A percentile compares a stretch with the other conserved stretches of the same genome.
Evolutionary conservation across 305 asterid genomes (phyloP).

Genomic region (Rubia tinctorum): DNA sequence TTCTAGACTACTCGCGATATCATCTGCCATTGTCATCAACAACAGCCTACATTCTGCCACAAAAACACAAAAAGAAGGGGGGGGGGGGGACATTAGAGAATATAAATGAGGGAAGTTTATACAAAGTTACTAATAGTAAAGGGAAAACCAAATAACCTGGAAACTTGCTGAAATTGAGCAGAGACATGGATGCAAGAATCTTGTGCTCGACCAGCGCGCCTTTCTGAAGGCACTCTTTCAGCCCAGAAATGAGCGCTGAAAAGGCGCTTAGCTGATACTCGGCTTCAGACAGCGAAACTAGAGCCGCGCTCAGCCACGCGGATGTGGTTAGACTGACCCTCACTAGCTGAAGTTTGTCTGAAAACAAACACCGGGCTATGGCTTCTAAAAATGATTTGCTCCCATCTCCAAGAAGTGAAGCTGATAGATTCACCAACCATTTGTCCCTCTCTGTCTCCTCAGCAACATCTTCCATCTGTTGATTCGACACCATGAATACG

Average conservation of each 20-base stretch:
- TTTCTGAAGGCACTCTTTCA: slow-evolving; percentile 42
- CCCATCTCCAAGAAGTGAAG: slow-evolving; percentile 58
- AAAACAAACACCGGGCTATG: slow-evolving; percentile 51
- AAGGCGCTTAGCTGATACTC: slow-evolving; percentile 49
- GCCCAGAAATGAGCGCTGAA: slow-evolving; percentile 46
- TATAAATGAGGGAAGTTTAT: background rate
- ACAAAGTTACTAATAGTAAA: no score
- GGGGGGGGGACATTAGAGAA: background rate
- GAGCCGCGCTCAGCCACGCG: slow-evolving; percentile 72
- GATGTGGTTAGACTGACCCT: slow-evolving; percentile 63
- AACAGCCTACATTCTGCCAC: slow-evolving; percentile 52
- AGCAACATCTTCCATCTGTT: slow-evolving; percentile 33
- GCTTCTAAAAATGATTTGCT: slow-evolving; percentile 53
- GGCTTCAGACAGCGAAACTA: slow-evolving; percentile 38
- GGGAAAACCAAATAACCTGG: slow-evolving; percentile 41
- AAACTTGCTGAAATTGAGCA: slow-evolving; percentile 54
- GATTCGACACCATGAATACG: slow-evolving; percentile 11
- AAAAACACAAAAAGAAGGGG: background rate
- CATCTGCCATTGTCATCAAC: slow-evolving; percentile 48
- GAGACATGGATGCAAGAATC: slow-evolving; percentile 63
- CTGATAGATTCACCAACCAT: slow-evolving; percentile 55
- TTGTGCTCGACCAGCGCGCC: slow-evolving; percentile 62
- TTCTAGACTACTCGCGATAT: slow-evolving; percentile 34
- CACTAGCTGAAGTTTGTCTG: slow-evolving; percentile 45
- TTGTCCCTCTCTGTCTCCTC: slow-evolving; percentile 56